Evolutionary conservation across 1,284 basidiomycete species (phyloP).

Genomic region (Ustilago sp.): DNA sequence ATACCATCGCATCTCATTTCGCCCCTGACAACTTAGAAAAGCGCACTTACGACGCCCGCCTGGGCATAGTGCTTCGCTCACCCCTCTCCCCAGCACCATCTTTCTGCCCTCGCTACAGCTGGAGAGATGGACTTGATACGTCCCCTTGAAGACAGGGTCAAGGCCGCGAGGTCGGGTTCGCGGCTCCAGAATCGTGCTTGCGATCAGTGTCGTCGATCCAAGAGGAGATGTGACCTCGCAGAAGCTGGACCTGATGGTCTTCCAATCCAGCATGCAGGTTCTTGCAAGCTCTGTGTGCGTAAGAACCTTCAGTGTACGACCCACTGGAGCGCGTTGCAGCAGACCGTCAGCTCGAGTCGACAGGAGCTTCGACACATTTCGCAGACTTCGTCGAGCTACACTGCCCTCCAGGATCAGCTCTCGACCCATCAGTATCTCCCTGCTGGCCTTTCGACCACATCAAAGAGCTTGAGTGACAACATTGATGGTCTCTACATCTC

Average conservation of each 20-base stretch:
- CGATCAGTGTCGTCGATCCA: slow-evolving; percentile 49
- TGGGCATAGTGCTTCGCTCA: not conserved
- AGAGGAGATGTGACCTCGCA: slow-evolving; percentile 47
- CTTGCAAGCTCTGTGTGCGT: slow-evolving; percentile 49
- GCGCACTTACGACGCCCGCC: not conserved
- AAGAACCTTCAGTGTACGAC: slow-evolving; percentile 49
- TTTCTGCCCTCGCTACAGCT: not conserved
- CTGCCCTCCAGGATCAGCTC: slow-evolving; percentile 47
- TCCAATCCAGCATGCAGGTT: slow-evolving; percentile 35
- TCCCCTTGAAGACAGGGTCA: slow-evolving; percentile 33
- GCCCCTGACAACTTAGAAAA: not conserved
- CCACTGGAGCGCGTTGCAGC: slow-evolving; percentile 45
- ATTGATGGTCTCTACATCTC: slow-evolving; percentile 48
- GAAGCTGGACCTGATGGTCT: slow-evolving; percentile 41
- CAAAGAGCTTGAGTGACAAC: slow-evolving; percentile 31
- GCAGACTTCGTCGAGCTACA: slow-evolving; percentile 38
- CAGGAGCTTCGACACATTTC: slow-evolving; percentile 50
- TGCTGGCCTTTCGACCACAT: slow-evolving; percentile 29
- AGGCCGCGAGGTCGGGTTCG: slow-evolving; percentile 41
- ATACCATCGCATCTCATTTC: not conserved
- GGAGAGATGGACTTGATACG: slow-evolving; percentile 35
- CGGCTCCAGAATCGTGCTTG: slow-evolving; percentile 52
- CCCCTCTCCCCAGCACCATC: not conserved
- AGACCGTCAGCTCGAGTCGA: slow-evolving; percentile 45
- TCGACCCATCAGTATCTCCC: slow-evolving; percentile 32